phyloP scores from a whole-genome alignment of 805 yeast genomes.

The Cyberlindnera galapagoensis region DNA sequence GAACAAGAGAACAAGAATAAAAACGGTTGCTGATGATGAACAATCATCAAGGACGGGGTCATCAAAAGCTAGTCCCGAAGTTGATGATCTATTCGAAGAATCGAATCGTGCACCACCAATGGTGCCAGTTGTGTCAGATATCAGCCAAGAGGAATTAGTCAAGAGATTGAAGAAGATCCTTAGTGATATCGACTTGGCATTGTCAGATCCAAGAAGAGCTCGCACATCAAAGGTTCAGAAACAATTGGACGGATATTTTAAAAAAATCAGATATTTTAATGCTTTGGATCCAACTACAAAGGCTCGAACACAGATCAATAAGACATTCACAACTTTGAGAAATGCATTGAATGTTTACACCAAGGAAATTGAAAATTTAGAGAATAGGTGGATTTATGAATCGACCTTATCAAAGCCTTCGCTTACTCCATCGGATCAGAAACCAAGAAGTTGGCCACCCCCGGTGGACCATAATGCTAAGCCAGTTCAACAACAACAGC shows the following conservation, averaged over 20 bases:
- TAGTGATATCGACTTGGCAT: background rate
- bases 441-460: conserved; percentile 2
- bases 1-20: too few species aligned
- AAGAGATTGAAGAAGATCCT: background rate
- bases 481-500: conserved; percentile 5
- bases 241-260: background rate
- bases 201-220: conserved; percentile 1
- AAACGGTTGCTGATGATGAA: too few species aligned
- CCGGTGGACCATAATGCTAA: background rate
- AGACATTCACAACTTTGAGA: conserved; percentile 2
- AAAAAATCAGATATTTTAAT: conserved; percentile 3
- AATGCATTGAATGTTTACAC: conserved; percentile 1
- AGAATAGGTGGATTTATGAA: conserved; percentile 6
- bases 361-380: conserved; percentile 3
- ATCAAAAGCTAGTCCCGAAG: too few species aligned
- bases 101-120: too few species aligned
- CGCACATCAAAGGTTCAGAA: conserved; percentile 1
- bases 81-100: too few species aligned
- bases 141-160: background rate
- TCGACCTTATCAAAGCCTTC: background rate
- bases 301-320: conserved; percentile 2
- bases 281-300: conserved; percentile 3
- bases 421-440: background rate
- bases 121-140: too few species aligned
- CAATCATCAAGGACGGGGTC: too few species aligned